Percentiles rank a stretch among this genome's conserved stretches.
These are phyloP conservation scores for Cinnamomum chago DNA, from an alignment of 164 flowering plant genomes.

Conservation along the genomic window DNA sequence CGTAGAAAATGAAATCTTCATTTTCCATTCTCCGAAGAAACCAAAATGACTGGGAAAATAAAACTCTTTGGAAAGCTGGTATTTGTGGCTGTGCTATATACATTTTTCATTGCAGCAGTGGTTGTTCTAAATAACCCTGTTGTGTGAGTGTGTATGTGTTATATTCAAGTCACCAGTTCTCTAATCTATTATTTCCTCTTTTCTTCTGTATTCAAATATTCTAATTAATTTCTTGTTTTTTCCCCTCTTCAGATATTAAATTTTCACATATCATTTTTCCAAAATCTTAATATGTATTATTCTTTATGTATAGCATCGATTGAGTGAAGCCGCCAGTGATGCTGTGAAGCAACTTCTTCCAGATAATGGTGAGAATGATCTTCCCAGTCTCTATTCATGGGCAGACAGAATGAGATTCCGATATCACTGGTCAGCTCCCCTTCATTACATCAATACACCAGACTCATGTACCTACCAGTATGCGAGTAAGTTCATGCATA, in stretches of 20 bases:
- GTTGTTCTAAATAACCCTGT: no score
- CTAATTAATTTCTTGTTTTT: background rate
- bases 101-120: no score
- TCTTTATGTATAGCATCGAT: conserved; percentile 32
- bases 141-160: no score
- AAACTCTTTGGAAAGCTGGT: no score
- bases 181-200: background rate
- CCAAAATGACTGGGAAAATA: no score
- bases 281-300: background rate
- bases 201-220: background rate
- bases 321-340: conserved; percentile 57
- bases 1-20: no score
- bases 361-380: conserved; percentile 46
- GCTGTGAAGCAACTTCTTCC: conserved; percentile 71
- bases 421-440: conserved; percentile 76
- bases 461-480: conserved; percentile 71
- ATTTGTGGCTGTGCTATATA: no score
- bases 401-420: conserved; percentile 70
- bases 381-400: conserved; percentile 70
- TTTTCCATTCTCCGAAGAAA: no score
- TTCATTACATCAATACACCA: conserved; percentile 80
- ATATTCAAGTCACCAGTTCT: background rate
- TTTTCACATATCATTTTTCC: background rate
- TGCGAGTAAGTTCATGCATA: conserved; percentile 36
- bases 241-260: background rate